phyloP scores from a whole-genome alignment of 306 rosid species.

The cucumber (Cucumis sativus) region Cucumber_9930_V3 NC_026661.2:19843001-19843500 shows the following conservation, averaged over 20 bases:
- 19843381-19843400: slow-evolving; percentile 9
- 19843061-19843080: too few species aligned
- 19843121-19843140: neutral
- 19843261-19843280: neutral
- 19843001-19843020: neutral
- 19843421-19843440: slow-evolving; percentile 21
- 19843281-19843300: neutral
- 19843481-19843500: slow-evolving; percentile 38
- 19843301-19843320: neutral
- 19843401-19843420: slow-evolving; percentile 16
- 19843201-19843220: neutral
- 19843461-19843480: slow-evolving; percentile 45
- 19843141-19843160: neutral
- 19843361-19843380: slow-evolving; percentile 77
- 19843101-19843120: neutral
- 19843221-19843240: neutral
- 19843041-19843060: neutral
- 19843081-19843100: neutral
- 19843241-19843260: neutral
- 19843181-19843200: neutral
- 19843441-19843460: slow-evolving; percentile 41
- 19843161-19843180: neutral
- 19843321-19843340: too few species aligned
- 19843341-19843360: slow-evolving; percentile 39
- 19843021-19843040: neutral